A percentile compares a stretch with the other conserved stretches of the same genome.
These are phyloP conservation scores for Neofusicoccum sp. DNA, from an alignment of 2,329 filamentous ascomycete species.

Conservation along the genomic window DNA sequence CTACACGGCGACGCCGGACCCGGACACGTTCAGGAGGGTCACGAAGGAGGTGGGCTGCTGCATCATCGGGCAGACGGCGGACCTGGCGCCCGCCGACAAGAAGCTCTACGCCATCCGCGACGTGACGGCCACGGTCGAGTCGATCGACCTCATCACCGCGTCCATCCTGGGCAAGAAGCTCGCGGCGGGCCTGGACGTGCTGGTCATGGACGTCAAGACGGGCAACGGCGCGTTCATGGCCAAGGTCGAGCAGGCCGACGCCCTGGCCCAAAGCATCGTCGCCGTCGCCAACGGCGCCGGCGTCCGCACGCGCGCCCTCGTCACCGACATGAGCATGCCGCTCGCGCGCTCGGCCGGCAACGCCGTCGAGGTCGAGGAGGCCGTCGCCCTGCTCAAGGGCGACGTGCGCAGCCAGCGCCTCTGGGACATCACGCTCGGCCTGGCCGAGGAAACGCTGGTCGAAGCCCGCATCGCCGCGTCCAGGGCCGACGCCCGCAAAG, in stretches of 20 bases:
- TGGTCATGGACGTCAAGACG: slow-evolving; percentile 19
- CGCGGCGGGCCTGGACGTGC: slow-evolving; percentile 15
- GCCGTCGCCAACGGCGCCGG: slow-evolving; percentile 16
- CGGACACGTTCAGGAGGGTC: slow-evolving; percentile 7
- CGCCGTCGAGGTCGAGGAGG: slow-evolving; percentile 18
- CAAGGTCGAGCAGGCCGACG: background rate
- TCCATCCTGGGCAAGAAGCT: slow-evolving; percentile 18
- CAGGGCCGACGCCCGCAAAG: background rate
- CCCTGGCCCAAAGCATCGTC: slow-evolving; percentile 14
- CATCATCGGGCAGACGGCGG: slow-evolving; percentile 18
- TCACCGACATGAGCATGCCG: slow-evolving; percentile 16
- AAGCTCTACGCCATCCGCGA: slow-evolving; percentile 18
- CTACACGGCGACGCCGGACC: slow-evolving; percentile 5
- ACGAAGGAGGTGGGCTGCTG: slow-evolving; percentile 9
- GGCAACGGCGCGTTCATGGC: slow-evolving; percentile 19
- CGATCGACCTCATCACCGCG: slow-evolving; percentile 17
- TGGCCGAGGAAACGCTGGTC: slow-evolving; percentile 16
- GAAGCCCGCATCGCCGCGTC: background rate
- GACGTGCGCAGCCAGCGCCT: slow-evolving; percentile 8
- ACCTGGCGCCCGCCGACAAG: slow-evolving; percentile 18
- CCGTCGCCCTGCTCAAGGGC: slow-evolving; percentile 17
- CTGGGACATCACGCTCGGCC: slow-evolving; percentile 15
- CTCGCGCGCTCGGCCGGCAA: slow-evolving; percentile 15
- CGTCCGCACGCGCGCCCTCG: slow-evolving; percentile 4
- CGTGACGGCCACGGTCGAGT: slow-evolving; percentile 17